Evolutionary conservation across 192 early-diverging fungal genomes (phyloP).

Genomic region (Mortierella alpina): DNA sequence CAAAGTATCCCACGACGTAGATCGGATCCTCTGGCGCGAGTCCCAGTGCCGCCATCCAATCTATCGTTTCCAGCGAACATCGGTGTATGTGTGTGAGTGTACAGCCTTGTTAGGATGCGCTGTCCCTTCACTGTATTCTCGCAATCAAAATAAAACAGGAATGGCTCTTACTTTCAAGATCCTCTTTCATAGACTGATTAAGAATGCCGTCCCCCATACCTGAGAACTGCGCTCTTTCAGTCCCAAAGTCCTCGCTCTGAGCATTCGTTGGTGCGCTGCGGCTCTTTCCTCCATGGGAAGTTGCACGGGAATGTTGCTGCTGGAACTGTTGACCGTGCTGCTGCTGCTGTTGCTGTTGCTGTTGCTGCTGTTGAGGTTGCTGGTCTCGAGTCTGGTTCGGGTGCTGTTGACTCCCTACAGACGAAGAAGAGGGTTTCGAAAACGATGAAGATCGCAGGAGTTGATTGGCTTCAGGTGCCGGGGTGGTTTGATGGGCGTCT

Average conservation of each 20-base stretch:
- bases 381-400: not conserved
- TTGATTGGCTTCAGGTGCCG: too few relatives aligned
- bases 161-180: slow-evolving; percentile 23
- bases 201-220: slow-evolving; percentile 48
- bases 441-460: too few relatives aligned
- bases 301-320: not conserved
- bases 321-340: not conserved
- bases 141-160: not conserved
- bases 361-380: not conserved
- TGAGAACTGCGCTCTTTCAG: not conserved
- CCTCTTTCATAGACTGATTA: slow-evolving; percentile 47
- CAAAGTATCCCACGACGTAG: slow-evolving; percentile 36
- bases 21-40: slow-evolving; percentile 16
- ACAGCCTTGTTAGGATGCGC: not conserved
- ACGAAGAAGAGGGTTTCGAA: too few relatives aligned
- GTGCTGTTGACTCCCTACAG: too few relatives aligned
- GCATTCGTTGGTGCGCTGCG: not conserved
- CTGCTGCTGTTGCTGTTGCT: slow-evolving; percentile 1
- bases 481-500: too few relatives aligned
- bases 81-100: too few relatives aligned
- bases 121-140: not conserved
- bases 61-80: not conserved
- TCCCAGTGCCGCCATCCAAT: slow-evolving; percentile 26
- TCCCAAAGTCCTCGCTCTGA: not conserved
- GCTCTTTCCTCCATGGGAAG: too few relatives aligned